A percentile compares a stretch with the other conserved stretches of the same genome.
Conservation (phyloP, 352 stramenopile genomes). For the Globisporangium yorkense region DNA sequence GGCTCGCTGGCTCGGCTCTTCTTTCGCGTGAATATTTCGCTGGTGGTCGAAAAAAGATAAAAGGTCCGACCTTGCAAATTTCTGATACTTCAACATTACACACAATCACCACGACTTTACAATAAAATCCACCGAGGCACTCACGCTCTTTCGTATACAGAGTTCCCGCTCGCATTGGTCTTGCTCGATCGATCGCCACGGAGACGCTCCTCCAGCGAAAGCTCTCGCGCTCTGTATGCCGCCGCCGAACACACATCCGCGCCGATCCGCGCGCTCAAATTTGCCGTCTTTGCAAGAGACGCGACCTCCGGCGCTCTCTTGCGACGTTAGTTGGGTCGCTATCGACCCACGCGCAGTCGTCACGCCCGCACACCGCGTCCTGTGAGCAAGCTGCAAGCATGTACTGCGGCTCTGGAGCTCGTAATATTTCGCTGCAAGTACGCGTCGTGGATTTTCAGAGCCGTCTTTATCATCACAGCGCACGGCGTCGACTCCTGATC, state of each 20-base stretch:
- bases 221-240: neutral
- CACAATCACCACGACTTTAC: too few species aligned
- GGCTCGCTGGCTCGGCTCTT: too few species aligned
- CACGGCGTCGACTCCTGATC: neutral
- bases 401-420: too few species aligned
- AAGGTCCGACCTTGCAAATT: too few species aligned
- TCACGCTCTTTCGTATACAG: too few species aligned
- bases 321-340: neutral
- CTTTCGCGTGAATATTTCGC: too few species aligned
- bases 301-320: neutral
- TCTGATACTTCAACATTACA: too few species aligned
- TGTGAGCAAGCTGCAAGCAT: neutral
- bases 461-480: neutral
- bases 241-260: neutral
- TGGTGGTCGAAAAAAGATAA: too few species aligned
- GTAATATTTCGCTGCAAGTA: slow-evolving; percentile 1
- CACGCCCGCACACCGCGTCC: neutral
- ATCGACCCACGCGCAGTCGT: neutral
- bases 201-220: neutral
- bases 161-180: too few species aligned
- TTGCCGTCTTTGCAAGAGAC: slow-evolving; percentile 1
- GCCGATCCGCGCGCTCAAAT: neutral
- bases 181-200: too few species aligned
- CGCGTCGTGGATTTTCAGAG: neutral
- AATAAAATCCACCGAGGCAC: too few species aligned